Percentiles rank a stretch among this genome's conserved stretches.
Conservation (phyloP, 1,139 yeast genomes). For the Sugiyamaella castrensis region DNA sequence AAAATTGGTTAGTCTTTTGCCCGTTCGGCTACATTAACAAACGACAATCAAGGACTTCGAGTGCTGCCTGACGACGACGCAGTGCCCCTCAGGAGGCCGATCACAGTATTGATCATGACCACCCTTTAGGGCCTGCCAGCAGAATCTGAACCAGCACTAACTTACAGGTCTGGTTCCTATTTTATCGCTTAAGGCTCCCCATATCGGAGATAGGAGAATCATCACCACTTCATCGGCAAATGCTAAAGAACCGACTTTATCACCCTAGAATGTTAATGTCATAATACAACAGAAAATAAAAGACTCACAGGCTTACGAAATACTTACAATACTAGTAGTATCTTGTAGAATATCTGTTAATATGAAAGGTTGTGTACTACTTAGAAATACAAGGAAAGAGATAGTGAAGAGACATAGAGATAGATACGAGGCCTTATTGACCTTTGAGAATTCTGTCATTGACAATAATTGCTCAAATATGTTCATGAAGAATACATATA, state of each 20-base stretch:
- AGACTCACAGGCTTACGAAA: no score
- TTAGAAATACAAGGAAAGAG: conserved; percentile 61
- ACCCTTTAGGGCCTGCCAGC: no score
- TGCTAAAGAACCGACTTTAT: conserved; percentile 58
- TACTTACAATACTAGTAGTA: conserved; percentile 39
- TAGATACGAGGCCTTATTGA: conserved; percentile 30
- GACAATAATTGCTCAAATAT: no score
- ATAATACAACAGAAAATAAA: background rate
- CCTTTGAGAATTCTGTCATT: conserved; percentile 10
- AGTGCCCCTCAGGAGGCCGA: no score
- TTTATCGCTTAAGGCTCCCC: conserved; percentile 63
- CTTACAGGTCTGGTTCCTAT: conserved; percentile 55
- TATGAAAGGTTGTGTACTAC: conserved; percentile 67
- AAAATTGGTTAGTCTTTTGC: background rate
- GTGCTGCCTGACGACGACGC: no score
- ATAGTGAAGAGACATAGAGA: conserved; percentile 50
- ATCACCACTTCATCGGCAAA: conserved; percentile 60
- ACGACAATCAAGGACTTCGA: no score
- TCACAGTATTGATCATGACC: no score
- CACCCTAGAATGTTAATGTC: conserved; percentile 39
- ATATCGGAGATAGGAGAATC: conserved; percentile 55
- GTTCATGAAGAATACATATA: no score
- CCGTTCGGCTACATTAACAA: no score
- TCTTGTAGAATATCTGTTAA: conserved; percentile 54
- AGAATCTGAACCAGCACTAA: background rate